A percentile compares a stretch with the other conserved stretches of the same genome.
Evolutionary conservation across 164 flowering plant species (phyloP).

Genomic region (Protea cynaroides): DNA sequence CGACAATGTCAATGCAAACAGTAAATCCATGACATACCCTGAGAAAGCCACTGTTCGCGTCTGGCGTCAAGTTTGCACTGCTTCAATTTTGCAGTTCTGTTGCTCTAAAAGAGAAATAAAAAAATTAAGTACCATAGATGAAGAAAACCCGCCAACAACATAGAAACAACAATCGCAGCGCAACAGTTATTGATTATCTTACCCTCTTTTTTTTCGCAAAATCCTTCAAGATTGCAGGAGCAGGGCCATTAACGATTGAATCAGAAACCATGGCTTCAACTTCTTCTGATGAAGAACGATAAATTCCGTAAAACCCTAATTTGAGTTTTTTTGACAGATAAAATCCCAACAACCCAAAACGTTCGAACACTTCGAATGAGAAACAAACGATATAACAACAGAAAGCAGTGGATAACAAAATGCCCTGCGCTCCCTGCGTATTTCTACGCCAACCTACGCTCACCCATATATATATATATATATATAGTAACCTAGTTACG

Average conservation of each 20-base stretch:
- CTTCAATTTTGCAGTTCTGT: constrained; percentile 78
- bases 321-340: constrained; percentile 1
- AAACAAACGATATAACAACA: neutral
- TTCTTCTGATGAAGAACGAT: neutral
- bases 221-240: constrained; percentile 41
- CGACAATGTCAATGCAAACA: neutral
- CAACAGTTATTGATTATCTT: neutral
- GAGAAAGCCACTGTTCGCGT: constrained; percentile 81
- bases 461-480: too few relatives aligned
- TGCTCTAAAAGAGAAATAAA: constrained; percentile 37
- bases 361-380: neutral
- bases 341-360: neutral
- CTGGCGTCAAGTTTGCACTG: constrained; percentile 85
- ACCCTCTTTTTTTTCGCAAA: constrained; percentile 76
- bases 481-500: constrained; percentile 11
- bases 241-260: constrained; percentile 38
- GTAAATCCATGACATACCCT: constrained; percentile 30
- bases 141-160: neutral
- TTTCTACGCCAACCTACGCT: too few relatives aligned
- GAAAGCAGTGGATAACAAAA: constrained; percentile 41
- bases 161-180: neutral
- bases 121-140: constrained; percentile 7
- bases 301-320: constrained; percentile 37
- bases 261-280: constrained; percentile 54
- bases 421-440: constrained; percentile 31